Base-by-base conservation (phyloP, 2,329 filamentous ascomycete species). In the Acarospora socialis region DNA sequence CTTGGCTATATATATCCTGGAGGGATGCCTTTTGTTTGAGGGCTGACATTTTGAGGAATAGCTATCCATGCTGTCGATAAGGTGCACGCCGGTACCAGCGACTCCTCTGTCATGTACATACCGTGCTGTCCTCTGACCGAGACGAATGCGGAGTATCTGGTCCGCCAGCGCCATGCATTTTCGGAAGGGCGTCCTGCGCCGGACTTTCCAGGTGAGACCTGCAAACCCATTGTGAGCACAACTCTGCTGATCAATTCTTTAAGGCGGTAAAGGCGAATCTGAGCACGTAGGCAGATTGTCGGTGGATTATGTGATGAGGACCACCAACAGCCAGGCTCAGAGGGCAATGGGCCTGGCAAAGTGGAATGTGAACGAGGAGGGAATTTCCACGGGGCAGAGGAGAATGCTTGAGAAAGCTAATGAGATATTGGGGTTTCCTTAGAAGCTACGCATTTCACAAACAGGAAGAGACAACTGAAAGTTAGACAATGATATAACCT, bases 81-180 rank as follows among this genome's bases (percentile, higher is more conserved):
- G 42, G 63, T 75, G 1, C 86, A 94, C 50, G 55, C 54, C 1
- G 87, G 86, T 2, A 63, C 57, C 2, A 54, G 60, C 0, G 86
- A 94, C 52, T 83, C 80, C 0, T 84, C 77, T 44, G 86, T 93
- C 0, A 48, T 94, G 37, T 94, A 94, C 47, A 92, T 94, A 34
- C 84, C 86, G 0, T 76, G 81, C 0, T 90, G 81, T 33, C 84
- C 86, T 0, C 65, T 83, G 18, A 92, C 83, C 1, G 70, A 77
- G 32, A 57, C 63, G 22, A 93, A 90, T 45, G 74, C 78, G 0
- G 56, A 68, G 14, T 90, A 86, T 48, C 60, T 87, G 1, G 64
- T 57, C 2, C 65, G 70, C 10, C 83, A 92, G 57, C 68, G 78
- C 13, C 62, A 71, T n/a, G 69, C 72, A 0, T 90, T 90, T 43